Percentiles rank a stretch among this genome's conserved stretches.
Conservation (phyloP, 352 stramenopile species). For the Globisporangium alternatum region DNA sequence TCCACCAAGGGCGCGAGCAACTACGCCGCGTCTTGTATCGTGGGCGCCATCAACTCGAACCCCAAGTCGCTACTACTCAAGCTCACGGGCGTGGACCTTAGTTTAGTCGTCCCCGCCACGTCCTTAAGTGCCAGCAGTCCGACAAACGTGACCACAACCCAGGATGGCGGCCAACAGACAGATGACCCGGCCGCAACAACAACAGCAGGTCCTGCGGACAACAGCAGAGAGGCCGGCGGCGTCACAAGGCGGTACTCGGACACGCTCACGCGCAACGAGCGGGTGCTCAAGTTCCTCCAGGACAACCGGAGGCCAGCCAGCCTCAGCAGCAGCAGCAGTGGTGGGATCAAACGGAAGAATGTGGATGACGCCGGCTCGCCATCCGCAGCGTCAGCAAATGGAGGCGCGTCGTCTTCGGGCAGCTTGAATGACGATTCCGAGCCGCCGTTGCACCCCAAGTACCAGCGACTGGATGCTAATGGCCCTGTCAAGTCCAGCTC, state of each 20-base stretch:
- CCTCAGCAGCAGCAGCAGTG: not conserved
- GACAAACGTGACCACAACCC: not conserved
- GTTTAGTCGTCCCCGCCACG: constrained; percentile 33
- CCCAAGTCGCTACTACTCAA: constrained; percentile 64
- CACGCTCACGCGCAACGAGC: constrained; percentile 50
- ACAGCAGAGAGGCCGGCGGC: not conserved
- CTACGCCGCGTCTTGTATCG: constrained; percentile 72
- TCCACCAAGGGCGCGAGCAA: constrained; percentile 64
- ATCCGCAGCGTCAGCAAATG: constrained; percentile 2
- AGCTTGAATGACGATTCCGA: constrained; percentile 22
- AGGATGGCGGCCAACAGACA: not conserved
- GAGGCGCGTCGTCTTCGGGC: constrained; percentile 14
- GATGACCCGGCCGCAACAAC: not conserved
- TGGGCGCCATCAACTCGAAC: constrained; percentile 71
- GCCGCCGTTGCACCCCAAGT: constrained; percentile 40
- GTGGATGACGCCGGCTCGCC: constrained; percentile 26
- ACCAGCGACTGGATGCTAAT: constrained; percentile 44
- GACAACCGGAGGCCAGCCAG: constrained; percentile 20
- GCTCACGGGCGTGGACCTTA: constrained; percentile 72
- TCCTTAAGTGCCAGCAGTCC: not conserved
- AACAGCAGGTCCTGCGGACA: not conserved
- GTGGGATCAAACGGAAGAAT: constrained; percentile 50
- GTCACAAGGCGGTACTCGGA: constrained; percentile 33
- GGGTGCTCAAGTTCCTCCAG: constrained; percentile 52
- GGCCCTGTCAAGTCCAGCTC: constrained; percentile 36